Evolutionary conservation across 306 rosid species (phyloP).

Genomic region (Castanospermum australe): DNA sequence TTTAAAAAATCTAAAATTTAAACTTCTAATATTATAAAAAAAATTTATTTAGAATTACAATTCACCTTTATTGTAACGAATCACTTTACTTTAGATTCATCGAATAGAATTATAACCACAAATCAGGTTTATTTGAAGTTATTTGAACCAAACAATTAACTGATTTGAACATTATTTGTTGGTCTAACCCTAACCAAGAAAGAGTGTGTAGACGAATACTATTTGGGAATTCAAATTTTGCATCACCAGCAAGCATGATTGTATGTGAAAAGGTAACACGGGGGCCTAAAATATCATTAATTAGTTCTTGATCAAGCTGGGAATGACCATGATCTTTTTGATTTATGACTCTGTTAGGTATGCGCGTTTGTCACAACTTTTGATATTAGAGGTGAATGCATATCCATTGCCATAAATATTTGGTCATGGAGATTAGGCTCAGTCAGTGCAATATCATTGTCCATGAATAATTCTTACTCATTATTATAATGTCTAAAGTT

Average conservation of each 20-base stretch:
- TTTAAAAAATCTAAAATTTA: no score
- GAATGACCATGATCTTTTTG: background rate
- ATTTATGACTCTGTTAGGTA: slow-evolving; percentile 19
- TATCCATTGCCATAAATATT: slow-evolving; percentile 2
- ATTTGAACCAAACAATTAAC: background rate
- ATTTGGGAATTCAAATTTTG: background rate
- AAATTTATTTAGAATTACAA: no score
- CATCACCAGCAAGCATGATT: slow-evolving; percentile 22
- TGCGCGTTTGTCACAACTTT: slow-evolving; percentile 4
- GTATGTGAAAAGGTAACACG: background rate
- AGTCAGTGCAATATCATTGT: slow-evolving; percentile 26
- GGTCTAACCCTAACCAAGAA: background rate
- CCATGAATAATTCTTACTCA: background rate
- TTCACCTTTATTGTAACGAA: no score
- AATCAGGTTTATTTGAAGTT: background rate
- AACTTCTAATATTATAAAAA: no score
- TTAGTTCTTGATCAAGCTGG: background rate
- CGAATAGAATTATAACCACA: background rate
- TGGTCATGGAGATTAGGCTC: slow-evolving; percentile 14
- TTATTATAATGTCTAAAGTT: background rate
- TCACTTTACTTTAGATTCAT: background rate
- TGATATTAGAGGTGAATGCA: background rate
- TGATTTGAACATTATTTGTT: background rate
- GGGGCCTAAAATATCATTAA: background rate
- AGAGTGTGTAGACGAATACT: background rate